Percentiles rank a stretch among this genome's conserved stretches.
These are phyloP conservation scores for Zygotorulaspora danielsina DNA, from an alignment of 805 yeast genomes.

Conservation along the genomic window DNA sequence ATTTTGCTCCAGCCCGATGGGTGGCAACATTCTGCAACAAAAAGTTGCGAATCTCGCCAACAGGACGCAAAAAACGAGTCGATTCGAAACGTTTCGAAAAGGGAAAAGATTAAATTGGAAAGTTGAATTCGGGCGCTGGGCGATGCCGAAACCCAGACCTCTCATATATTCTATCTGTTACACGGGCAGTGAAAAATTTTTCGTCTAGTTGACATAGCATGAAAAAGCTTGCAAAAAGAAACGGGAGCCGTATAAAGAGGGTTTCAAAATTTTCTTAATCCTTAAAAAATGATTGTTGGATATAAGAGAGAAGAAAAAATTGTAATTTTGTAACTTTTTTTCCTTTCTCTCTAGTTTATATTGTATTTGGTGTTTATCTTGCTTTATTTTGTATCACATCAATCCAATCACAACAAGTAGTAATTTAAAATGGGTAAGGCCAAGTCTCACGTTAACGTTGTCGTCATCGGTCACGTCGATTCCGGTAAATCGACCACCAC, in stretches of 20 bases:
- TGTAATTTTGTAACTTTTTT: constrained; percentile 2
- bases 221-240: neutral
- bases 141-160: no score
- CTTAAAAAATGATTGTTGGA: constrained; percentile 3
- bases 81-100: constrained; percentile 2
- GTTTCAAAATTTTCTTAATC: constrained; percentile 2
- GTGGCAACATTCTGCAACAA: no score
- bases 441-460: constrained; percentile 98
- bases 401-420: constrained; percentile 15
- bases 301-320: constrained; percentile 11
- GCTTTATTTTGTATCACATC: constrained; percentile 8
- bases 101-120: constrained; percentile 2
- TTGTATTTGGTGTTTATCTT: constrained; percentile 3
- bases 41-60: neutral
- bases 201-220: neutral
- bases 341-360: constrained; percentile 1
- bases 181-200: constrained; percentile 7
- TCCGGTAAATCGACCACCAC: constrained; percentile 98
- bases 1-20: no score
- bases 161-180: neutral
- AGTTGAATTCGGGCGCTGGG: no score
- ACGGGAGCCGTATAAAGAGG: constrained; percentile 6
- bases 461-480: constrained; percentile 99
- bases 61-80: constrained; percentile 1
- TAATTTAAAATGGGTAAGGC: constrained; percentile 70